Base-by-base conservation (phyloP, 1,139 yeast genomes). In the Hanseniaspora sp. region DNA sequence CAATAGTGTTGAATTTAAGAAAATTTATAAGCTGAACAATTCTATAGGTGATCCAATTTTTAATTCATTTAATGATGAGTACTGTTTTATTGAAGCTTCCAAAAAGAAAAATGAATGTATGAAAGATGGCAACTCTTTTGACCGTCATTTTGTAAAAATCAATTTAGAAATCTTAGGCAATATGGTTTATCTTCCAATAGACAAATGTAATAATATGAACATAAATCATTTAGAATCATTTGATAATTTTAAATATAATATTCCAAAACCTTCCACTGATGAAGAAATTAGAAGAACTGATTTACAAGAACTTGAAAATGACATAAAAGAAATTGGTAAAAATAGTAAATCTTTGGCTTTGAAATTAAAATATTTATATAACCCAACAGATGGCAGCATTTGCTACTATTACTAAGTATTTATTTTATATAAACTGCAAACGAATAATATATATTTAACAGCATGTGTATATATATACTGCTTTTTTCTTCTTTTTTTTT, bases 1-100 rank as follows among this genome's bases (percentile, higher is more conserved):
- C 58, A 80, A 84, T 0, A 87, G 81, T 1, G 73, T 76, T 23
- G 95, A 86, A 62, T 43, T 79, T 79, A 55, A 84, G 79, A 37
- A 38, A 5, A 8, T 44, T 35, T 44, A 51, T 30, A 51, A 51
- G n/a, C 15, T 51, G 2, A 45, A 35, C n/a, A 18, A 44, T 33
- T 33, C 44, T 39, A 39, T 38, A 30, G 28, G 39, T 7, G 45
- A 38, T n/a, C 34, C 46, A 23, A 38, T 51, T 15, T 51, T 44
- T 13, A 51, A 51, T 15, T 37, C 34, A 2, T 51, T 30, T 39
- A 41, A 41, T 30, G 48, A 51, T 23, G 40, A 42, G 8, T 51
- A 51, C 29, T 35, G 42, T 23, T 44, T 18, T 39, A 29, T 51
- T 38, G n/a, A 31, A 43, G 2, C 13, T 43, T 7, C 11, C 4